Evolutionary conservation across 2,329 filamentous ascomycete genomes (phyloP).

Genomic region (Colletotrichum sp.): DNA sequence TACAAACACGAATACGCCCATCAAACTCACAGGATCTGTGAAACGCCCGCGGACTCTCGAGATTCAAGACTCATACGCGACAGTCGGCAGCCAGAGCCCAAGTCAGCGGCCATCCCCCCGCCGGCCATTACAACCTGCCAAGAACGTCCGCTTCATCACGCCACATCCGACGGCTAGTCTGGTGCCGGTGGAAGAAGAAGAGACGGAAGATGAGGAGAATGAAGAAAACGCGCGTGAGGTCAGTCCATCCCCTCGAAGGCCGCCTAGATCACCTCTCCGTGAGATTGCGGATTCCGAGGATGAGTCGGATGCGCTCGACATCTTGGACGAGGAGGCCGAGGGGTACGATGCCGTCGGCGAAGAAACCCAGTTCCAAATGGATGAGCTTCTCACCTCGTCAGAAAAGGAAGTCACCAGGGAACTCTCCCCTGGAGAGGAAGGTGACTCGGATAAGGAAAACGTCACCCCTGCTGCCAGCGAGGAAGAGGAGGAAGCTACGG

Average conservation of each 20-base stretch:
- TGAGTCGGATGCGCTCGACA: constrained; percentile 30
- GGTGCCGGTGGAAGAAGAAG: not conserved
- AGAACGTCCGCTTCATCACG: constrained; percentile 21
- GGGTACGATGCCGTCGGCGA: constrained; percentile 21
- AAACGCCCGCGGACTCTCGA: constrained; percentile 37
- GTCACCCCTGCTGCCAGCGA: constrained; percentile 3
- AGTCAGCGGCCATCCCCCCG: constrained; percentile 15
- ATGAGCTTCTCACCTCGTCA: constrained; percentile 16
- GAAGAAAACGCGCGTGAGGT: constrained; percentile 1
- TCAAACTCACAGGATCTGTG: constrained; percentile 3
- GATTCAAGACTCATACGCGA: constrained; percentile 52
- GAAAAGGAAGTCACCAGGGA: constrained; percentile 8
- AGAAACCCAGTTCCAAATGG: constrained; percentile 21
- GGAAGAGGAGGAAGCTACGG: constrained; percentile 9
- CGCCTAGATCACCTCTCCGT: not conserved
- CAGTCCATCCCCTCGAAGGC: constrained; percentile 10
- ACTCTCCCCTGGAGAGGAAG: constrained; percentile 1
- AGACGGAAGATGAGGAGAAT: constrained; percentile 8
- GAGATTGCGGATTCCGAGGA: constrained; percentile 60
- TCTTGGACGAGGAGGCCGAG: constrained; percentile 19
- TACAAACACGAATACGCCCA: constrained; percentile 24
- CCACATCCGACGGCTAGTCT: constrained; percentile 18
- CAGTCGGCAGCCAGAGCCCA: constrained; percentile 24
- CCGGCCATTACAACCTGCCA: constrained; percentile 26
- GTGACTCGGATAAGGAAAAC: constrained; percentile 21